These are phyloP conservation scores for Cornus kousa DNA, from an alignment of 148 eudicot species.

Conservation along the genomic window DNA sequence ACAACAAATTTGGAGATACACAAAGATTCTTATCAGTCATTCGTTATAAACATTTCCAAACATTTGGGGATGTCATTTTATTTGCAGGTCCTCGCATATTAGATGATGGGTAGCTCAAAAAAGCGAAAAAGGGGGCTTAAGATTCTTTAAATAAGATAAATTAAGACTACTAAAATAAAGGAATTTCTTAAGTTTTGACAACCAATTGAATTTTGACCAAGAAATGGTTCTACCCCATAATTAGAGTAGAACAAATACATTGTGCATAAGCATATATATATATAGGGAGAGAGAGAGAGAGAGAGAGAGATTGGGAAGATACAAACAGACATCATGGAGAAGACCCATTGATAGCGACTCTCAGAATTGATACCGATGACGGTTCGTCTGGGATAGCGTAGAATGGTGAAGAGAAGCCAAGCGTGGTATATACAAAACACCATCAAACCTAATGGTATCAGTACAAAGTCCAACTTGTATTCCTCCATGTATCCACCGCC, in stretches of 20 bases:
- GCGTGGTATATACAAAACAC: constrained; percentile 51
- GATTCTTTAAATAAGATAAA: background rate
- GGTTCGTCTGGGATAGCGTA: constrained; percentile 46
- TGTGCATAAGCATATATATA: background rate
- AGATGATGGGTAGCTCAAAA: background rate
- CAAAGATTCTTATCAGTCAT: no score
- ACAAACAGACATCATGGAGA: constrained; percentile 62
- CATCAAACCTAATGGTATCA: constrained; percentile 58
- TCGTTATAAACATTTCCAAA: no score
- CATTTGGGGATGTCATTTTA: background rate
- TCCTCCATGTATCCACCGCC: constrained; percentile 35
- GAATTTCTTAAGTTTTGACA: background rate
- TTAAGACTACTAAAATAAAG: background rate
- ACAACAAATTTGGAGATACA: no score
- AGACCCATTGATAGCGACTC: constrained; percentile 61
- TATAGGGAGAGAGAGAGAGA: background rate
- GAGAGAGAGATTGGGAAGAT: background rate
- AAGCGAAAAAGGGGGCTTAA: no score
- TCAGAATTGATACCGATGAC: constrained; percentile 74
- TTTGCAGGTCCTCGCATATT: background rate
- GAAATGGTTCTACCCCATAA: background rate
- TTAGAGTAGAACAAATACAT: no score
- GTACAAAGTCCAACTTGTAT: constrained; percentile 41
- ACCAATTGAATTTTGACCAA: background rate
- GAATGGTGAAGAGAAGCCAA: constrained; percentile 53